phyloP scores from a whole-genome alignment of 108 stramenopile species.

The Aurantiochytrium sp. region DNA sequence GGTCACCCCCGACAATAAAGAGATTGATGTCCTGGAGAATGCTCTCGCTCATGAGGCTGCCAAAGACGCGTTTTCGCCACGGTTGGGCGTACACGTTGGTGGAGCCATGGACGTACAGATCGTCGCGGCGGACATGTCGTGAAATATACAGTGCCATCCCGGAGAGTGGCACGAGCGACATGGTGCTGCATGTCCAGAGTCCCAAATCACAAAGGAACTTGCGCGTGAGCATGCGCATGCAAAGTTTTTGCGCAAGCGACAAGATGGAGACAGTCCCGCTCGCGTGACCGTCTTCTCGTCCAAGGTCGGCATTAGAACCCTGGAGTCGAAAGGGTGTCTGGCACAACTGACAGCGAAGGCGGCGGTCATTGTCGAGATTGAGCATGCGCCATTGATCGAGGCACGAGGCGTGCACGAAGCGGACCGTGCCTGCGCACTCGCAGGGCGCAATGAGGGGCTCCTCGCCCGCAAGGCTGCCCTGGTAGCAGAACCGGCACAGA shows the following conservation, averaged over 20 bases:
- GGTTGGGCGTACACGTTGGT: not conserved
- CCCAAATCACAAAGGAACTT: not conserved
- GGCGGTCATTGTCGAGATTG: not conserved
- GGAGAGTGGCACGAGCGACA: not conserved
- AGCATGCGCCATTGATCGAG: not conserved
- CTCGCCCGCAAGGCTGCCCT: not conserved
- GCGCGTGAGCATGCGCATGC: not conserved
- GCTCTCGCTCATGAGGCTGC: not conserved
- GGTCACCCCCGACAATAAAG: not conserved
- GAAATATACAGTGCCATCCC: not conserved
- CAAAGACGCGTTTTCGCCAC: not conserved
- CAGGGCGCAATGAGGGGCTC: constrained; percentile 4
- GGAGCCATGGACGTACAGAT: not conserved
- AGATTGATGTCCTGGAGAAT: not conserved
- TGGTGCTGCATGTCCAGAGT: not conserved
- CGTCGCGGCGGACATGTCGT: not conserved
- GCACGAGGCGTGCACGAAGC: constrained; percentile 6
- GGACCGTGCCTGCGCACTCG: not conserved
- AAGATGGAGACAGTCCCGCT: not conserved
- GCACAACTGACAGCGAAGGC: not conserved
- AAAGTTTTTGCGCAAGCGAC: not conserved
- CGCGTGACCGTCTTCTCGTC: too few relatives aligned
- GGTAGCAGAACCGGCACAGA: not conserved
- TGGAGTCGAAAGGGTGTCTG: not conserved
- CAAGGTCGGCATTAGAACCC: not conserved